Base-by-base conservation (phyloP, 2,329 filamentous ascomycete genomes). In the Cladophialophora chaetospira region DNA sequence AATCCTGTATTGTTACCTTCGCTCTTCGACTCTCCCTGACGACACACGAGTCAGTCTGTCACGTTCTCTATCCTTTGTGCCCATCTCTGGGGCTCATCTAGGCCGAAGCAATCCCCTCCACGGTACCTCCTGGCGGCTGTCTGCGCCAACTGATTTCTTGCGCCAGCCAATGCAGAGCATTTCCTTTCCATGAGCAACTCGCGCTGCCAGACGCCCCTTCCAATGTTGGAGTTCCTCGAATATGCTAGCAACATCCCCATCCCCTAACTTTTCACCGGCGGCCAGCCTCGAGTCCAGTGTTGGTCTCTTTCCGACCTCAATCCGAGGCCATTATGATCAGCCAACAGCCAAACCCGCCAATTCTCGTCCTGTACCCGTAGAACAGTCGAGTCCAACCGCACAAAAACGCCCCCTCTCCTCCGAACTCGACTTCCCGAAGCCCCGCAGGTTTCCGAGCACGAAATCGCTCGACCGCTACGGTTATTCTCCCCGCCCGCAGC, bases 181-280 rank as follows among this genome's bases (percentile, higher is more conserved):
- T 19, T n/a, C 17, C 29, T 11, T 21, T 33, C 47, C 40, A 52
- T 47, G 54, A 45, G 25, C 54, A 13, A 42, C 40, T 57, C 31
- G 47, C 52, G 33, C 29, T 47, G 38, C 31, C 31, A 43, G 44
- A 47, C 23, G 31, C 55, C 35, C 17, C 40, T 46, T 55, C 57
- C 55, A 58, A 63, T 54, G 51, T 57, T 56, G 58, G 58, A 50
- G 33, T 53, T 52, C 57, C 23, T 48, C 45, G 63, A 60, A 58
- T 57, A 61, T 63, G 64, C 64, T 65, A 57, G 62, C 65, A 58
- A 63, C 65, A 56, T 64, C 60, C 61, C 60, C 51, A 26, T 62
- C 61, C 43, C 63, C 62, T 55, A 58, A 53, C 43, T 40, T 63
- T 31, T 38, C 38, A 35, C 47, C 57, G 42, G 43, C 53, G 29